Evolutionary conservation across 345 rosid genomes (phyloP), one percentile per base, ranked within the genome.

Genomic region (Gossypium mustelinum): DNA sequence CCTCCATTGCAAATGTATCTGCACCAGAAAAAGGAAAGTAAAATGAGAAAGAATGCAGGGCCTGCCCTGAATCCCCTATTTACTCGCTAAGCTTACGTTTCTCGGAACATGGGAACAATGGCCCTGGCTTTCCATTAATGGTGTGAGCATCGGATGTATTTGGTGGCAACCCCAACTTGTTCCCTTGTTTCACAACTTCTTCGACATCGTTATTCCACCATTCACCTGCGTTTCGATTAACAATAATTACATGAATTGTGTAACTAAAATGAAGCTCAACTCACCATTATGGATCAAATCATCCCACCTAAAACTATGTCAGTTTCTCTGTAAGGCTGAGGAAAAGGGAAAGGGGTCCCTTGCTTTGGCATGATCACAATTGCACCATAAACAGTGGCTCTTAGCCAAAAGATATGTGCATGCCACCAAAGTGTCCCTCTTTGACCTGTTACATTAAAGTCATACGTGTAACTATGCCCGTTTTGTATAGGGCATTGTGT

Each of bases 401-500:
- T 82, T 4, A 90, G 87, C 96, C 96, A 90, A 12, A 75, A 76
- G 57, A 89, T 86, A 65, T 90, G 96, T 25, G 96, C 96, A 57
- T 87, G 93, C 93, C 93, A 89, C 61, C 86, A 81, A 20, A 91
- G 87, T 1, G 93, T 91, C 48, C 96, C 96, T 75, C 91, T 82
- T 73, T 91, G 93, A 10, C 87, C 92, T 2, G 87, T 88, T 41
- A 91, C 60, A 0, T 84, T 89, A 75, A 91, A 80, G 72, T 87
- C 85, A 78, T 91, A 91, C 3, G 83, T 61, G 60, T 80, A 91
- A 39, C 68, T 83, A 22, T 88, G 88, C 20, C 89, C 89, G 9
- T 89, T 87, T 57, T 85, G 89, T 48, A 92, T 87, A 1, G 95
- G 97, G 62, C 95, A 92, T 50, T 92, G 95, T 18, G 97, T 92